Evolutionary conservation across 2,329 filamentous ascomycete genomes (phyloP), one percentile per base, ranked within the genome.

Genomic region (Dactylellina haptotyla): DNA sequence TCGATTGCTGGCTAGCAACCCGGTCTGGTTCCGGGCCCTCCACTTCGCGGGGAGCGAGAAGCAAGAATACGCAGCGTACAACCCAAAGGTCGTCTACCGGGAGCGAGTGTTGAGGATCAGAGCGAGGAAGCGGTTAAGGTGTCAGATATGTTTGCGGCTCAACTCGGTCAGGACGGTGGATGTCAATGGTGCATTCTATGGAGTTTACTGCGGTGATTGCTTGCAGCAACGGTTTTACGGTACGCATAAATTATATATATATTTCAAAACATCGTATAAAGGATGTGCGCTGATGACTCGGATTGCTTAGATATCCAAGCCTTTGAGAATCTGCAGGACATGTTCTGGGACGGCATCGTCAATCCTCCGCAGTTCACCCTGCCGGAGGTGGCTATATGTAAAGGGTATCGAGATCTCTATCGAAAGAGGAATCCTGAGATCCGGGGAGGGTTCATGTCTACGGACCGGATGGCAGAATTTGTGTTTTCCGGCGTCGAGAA

Each of bases 271-370:
- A n/a, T 26, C 4, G 23, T 34, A 34, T 34, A 34, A 34, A 34
- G 14, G 14, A 23, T 48, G 5, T 20, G 25, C n/a, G n/a, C n/a
- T n/a, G n/a, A n/a, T n/a, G n/a, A 51, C 25, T 30, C 12, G 14
- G 43, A 16, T 12, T 20, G 8, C 3, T 32, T 5, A 69, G 64
- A 69, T 45, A 37, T 69, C 0, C 14, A 10, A 25, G 16, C 64
- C 1, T 69, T 69, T 9, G 54, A 61, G 10, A 14, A 26, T 1
- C 41, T 63, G 14, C 56, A 63, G n/a, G 65, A 71, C 30, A 51
- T 37, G 6, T 63, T 45, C 34, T 71, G 65, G 65, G 65, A 71
- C 5, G 65, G 58, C 3, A 63, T 71, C 23, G 23, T 71, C 4
- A 51, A 37, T 12, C 57, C 65, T 1, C 65, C 65, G 10, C 23